These are phyloP conservation scores for Phaeosphaeria sp. DNA, from an alignment of 2,329 filamentous ascomycete species.

Conservation along the genomic window DNA sequence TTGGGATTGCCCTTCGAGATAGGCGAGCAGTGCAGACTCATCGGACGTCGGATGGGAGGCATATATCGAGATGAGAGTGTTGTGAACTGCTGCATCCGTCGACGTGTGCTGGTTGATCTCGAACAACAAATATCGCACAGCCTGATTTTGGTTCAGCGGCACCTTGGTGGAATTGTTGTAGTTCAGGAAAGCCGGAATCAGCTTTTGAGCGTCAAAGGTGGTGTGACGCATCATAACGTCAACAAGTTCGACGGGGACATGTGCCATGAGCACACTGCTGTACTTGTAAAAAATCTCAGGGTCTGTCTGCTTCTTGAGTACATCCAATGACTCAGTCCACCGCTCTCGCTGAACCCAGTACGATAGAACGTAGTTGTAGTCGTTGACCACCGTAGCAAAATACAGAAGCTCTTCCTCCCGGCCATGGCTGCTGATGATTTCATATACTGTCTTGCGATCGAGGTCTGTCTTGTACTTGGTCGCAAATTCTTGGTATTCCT, in stretches of 20 bases:
- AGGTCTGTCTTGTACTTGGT: slow-evolving; percentile 84
- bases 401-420: slow-evolving; percentile 90
- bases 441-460: slow-evolving; percentile 90
- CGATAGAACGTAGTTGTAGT: slow-evolving; percentile 92
- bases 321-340: slow-evolving; percentile 84
- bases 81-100: slow-evolving; percentile 86
- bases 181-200: slow-evolving; percentile 92
- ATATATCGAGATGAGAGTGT: slow-evolving; percentile 95
- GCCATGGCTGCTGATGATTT: slow-evolving; percentile 94
- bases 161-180: slow-evolving; percentile 83
- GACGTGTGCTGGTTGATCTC: slow-evolving; percentile 87
- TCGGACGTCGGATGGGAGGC: slow-evolving; percentile 83
- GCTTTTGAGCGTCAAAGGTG: slow-evolving; percentile 80
- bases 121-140: slow-evolving; percentile 90
- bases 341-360: slow-evolving; percentile 98
- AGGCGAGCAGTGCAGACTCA: slow-evolving; percentile 83
- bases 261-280: slow-evolving; percentile 93
- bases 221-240: slow-evolving; percentile 93
- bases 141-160: slow-evolving; percentile 78
- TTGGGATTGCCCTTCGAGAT: slow-evolving; percentile 83
- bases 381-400: slow-evolving; percentile 86
- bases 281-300: slow-evolving; percentile 95
- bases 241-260: slow-evolving; percentile 83
- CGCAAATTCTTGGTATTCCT: slow-evolving; percentile 89
- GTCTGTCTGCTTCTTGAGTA: slow-evolving; percentile 91